Conservation (phyloP, 257 asterid species). For the Primulina tabacum region DNA sequence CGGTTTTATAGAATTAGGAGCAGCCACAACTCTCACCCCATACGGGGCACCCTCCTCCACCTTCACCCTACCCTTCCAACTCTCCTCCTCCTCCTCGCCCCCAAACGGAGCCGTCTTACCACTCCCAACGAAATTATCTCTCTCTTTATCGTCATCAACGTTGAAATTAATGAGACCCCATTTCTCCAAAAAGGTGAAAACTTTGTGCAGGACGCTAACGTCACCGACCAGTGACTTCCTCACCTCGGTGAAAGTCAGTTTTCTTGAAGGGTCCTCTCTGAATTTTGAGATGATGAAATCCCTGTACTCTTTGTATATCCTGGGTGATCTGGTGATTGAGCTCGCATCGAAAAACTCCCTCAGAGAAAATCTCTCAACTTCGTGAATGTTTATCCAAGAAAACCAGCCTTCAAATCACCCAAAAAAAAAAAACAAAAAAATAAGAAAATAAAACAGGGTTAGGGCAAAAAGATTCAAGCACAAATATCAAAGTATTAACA, state of each 20-base stretch:
- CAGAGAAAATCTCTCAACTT: constrained; percentile 70
- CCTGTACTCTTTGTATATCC: constrained; percentile 80
- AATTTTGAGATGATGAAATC: constrained; percentile 76
- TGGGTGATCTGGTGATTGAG: constrained; percentile 70
- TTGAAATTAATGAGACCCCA: constrained; percentile 89
- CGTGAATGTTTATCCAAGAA: constrained; percentile 76
- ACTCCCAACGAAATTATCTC: constrained; percentile 14
- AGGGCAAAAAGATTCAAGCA: constrained; percentile 14
- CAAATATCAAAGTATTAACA: neutral
- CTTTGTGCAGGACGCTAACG: constrained; percentile 65
- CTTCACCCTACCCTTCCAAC: constrained; percentile 62
- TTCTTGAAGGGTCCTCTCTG: constrained; percentile 69
- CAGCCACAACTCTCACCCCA: constrained; percentile 90
- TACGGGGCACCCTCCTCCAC: constrained; percentile 91
- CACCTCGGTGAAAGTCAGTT: constrained; percentile 63
- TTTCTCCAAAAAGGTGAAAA: constrained; percentile 74
- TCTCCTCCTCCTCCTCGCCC: constrained; percentile 47
- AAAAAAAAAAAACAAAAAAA: constrained; percentile 8
- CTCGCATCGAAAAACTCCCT: constrained; percentile 75
- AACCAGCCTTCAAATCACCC: constrained; percentile 65
- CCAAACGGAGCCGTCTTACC: constrained; percentile 22
- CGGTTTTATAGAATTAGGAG: constrained; percentile 82
- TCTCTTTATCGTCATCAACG: constrained; percentile 18
- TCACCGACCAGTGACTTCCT: constrained; percentile 92
- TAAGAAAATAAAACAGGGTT: constrained; percentile 13